Evolutionary conservation across 495 filamentous ascomycete species (phyloP).

Genomic region (Lasiosphaeria ovina): DNA sequence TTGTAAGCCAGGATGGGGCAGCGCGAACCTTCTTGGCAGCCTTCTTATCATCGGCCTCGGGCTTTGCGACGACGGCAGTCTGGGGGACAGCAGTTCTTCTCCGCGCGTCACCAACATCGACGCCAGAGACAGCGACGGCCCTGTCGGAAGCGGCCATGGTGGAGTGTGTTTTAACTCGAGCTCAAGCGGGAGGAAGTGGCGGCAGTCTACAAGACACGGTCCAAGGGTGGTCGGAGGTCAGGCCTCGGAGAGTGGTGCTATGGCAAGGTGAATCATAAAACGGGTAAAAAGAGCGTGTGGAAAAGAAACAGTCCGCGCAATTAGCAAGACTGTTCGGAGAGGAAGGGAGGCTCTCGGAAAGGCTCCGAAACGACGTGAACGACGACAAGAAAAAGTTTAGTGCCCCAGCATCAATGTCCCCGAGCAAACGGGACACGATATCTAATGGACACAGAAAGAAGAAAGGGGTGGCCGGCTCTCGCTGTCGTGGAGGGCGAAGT

Average conservation of each 20-base stretch:
- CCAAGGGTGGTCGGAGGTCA: slow-evolving; percentile 11
- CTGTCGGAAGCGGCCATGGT: slow-evolving; percentile 50
- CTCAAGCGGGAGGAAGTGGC: not conserved
- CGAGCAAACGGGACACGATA: slow-evolving; percentile 19
- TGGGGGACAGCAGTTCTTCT: slow-evolving; percentile 61
- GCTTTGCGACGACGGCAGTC: slow-evolving; percentile 34
- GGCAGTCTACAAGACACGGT: slow-evolving; percentile 3
- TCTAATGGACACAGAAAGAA: slow-evolving; percentile 17
- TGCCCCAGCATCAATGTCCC: slow-evolving; percentile 21
- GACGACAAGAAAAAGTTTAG: slow-evolving; percentile 17
- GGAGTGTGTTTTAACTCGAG: not conserved
- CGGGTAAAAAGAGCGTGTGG: slow-evolving; percentile 25
- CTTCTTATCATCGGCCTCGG: slow-evolving; percentile 59
- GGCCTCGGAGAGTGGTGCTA: slow-evolving; percentile 12
- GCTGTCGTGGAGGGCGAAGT: slow-evolving; percentile 18
- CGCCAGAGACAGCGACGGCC: slow-evolving; percentile 62
- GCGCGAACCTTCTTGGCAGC: slow-evolving; percentile 55
- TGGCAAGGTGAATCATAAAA: slow-evolving; percentile 26
- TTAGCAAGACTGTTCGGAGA: not conserved
- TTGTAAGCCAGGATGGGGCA: not conserved
- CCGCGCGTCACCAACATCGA: slow-evolving; percentile 64
- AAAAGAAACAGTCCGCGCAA: slow-evolving; percentile 19
- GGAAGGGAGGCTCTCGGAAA: slow-evolving; percentile 7
- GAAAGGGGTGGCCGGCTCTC: slow-evolving; percentile 12
- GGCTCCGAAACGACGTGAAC: not conserved